Conservation (phyloP, 257 asterid species). For the Gentiana dahurica region DNA sequence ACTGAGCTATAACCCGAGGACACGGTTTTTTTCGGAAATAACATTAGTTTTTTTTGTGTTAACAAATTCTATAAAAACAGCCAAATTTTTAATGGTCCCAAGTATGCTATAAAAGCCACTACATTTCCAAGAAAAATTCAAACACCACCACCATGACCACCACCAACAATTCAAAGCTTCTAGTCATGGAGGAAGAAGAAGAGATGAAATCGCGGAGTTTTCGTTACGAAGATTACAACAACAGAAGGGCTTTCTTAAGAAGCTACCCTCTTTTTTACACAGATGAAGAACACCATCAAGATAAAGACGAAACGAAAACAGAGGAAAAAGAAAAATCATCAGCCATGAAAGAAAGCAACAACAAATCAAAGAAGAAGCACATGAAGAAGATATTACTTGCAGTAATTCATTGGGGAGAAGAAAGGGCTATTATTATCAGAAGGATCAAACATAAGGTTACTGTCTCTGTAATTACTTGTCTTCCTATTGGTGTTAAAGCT, state of each 20-base stretch:
- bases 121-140: not conserved
- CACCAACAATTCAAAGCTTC: not conserved
- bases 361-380: conserved; percentile 19
- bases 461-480: conserved; percentile 49
- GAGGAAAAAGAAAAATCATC: conserved; percentile 1
- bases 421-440: conserved; percentile 42
- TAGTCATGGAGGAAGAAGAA: conserved; percentile 32
- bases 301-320: conserved; percentile 12
- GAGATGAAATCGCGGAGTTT: conserved; percentile 50
- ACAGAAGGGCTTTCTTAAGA: conserved; percentile 70
- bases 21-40: no score
- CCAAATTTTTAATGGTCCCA: no score
- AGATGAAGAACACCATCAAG: conserved; percentile 12
- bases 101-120: conserved; percentile 1
- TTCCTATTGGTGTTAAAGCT: conserved; percentile 45
- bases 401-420: conserved; percentile 63
- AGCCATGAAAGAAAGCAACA: conserved; percentile 1
- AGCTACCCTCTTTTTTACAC: conserved; percentile 76
- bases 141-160: not conserved
- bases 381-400: conserved; percentile 46
- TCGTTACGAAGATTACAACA: conserved; percentile 55
- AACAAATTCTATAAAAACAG: no score
- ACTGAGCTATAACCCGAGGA: no score
- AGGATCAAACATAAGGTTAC: conserved; percentile 64
- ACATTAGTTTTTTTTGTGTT: no score